Base-by-base conservation (phyloP, 352 stramenopile genomes). In the Globisporangium radiosum region DNA sequence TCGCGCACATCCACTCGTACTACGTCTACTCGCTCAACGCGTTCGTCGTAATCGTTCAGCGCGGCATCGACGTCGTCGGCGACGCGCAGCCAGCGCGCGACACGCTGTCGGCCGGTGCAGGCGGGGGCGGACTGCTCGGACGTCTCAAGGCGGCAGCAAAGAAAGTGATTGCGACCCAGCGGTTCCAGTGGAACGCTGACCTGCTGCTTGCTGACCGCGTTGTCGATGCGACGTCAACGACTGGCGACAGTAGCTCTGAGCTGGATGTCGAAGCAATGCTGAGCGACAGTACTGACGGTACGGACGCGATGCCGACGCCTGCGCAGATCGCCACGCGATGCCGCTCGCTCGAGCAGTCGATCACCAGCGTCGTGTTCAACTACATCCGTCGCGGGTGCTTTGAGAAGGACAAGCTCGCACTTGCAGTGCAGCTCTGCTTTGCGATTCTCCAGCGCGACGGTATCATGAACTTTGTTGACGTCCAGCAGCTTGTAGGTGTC, bases 11-110 rank as follows among this genome's bases (percentile, higher is more conserved):
- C 55, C 92, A 98, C 63, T 82, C 90, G 54, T 98, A 97, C 71
- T 98, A 98, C 63, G 93, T 97, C 55, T 98, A 97, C 63, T 97
- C 88, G 13, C 74, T 98, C 36, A 96, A 96, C 57, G 90, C 94
- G 5, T 98, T 98, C 66, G 94, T 97, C 9, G 87, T 94, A 17
- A 96, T 98, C 60, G 97, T 98, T 63, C 92, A 98, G 57, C 90
- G 95, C 25, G 95, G 89, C 50, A 98, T 98, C 42, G 93, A 98
- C 57, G 54, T 93, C 7, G 89, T 97, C 15, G 76, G 80, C 2
- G 59, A 54, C 0, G 70, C 84, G 11, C 84, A 78, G 13, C 13
- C 42, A 43, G 44, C 60, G 54, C 47, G 80, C 17, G 61, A 33
- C 37, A 10, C 4, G 4, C 11, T 9, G 11, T 61, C 64, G 36